These are phyloP conservation scores for Chlamydomonas eustigma DNA, from an alignment of 139 green algal genomes.

Conservation along the genomic window DNA sequence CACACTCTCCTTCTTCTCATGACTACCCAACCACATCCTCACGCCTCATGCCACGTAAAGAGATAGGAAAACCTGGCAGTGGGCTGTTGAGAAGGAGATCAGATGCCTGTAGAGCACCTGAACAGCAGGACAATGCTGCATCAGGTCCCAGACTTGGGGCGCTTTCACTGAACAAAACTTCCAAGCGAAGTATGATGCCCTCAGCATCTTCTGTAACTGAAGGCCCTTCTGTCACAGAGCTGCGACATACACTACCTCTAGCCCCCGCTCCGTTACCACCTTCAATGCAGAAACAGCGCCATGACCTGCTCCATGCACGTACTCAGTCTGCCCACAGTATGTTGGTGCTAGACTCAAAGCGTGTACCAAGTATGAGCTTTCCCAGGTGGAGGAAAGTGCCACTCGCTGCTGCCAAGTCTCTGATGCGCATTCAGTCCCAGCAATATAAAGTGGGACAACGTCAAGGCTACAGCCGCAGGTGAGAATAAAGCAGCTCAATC, in stretches of 20 bases:
- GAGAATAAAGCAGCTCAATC: too few relatives aligned
- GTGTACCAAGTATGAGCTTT: neutral
- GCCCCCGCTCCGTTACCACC: neutral
- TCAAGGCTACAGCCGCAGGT: neutral
- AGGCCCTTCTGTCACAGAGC: neutral
- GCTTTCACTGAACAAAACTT: neutral
- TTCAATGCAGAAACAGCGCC: neutral
- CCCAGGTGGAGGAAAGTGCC: neutral
- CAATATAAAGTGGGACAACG: neutral
- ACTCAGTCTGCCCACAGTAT: too few relatives aligned
- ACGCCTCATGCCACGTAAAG: too few relatives aligned
- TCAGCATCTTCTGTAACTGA: neutral
- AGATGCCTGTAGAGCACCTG: too few relatives aligned
- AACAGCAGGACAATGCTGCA: too few relatives aligned
- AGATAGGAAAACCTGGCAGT: too few relatives aligned
- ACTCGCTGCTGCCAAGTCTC: neutral
- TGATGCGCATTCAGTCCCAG: neutral
- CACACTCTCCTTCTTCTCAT: too few relatives aligned
- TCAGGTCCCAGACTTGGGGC: neutral
- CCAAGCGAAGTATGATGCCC: neutral
- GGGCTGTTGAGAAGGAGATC: too few relatives aligned
- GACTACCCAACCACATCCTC: too few relatives aligned
- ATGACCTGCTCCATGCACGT: neutral
- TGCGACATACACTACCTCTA: too few relatives aligned
- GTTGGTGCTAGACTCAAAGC: neutral